Evolutionary conservation across 345 rosid species (phyloP), one percentile per base, ranked within the genome.

Genomic region (Cardamine resedifolia): DNA sequence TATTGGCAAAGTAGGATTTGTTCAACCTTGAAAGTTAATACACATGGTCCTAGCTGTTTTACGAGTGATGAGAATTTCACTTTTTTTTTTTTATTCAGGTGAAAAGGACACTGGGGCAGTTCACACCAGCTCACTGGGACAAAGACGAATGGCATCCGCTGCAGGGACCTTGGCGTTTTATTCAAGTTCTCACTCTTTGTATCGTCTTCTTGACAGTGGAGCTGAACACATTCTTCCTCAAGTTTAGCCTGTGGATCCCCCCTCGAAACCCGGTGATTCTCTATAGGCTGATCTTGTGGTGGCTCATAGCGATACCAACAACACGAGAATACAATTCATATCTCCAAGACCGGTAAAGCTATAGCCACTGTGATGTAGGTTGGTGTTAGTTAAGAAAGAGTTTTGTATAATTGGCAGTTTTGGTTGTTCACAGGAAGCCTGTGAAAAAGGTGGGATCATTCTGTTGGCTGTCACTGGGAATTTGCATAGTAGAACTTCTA

Each of bases 111-210:
- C 38, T 95, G 49, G 96, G 94, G 64, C 98, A 95, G 68, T 95
- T 95, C 72, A 95, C 99, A 55, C 99, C 99, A 60, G 98, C 99
- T 23, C 97, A 90, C 11, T 95, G 98, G 98, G 98, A 95, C 69
- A 95, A 88, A 83, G 98, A 95, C 74, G 99, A 95, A 74, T 91
- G 99, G 99, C 97, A 88, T 63, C 99, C 99, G 1, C 68, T 95
- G 71, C 98, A 88, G 70, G 98, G 92, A 48, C 99, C 99, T 53
- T 87, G 96, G 98, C 94, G 99, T 16, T 95, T 95, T 65, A 83
- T 91, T 64, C 99, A 95, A 91, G 96, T 91, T 57, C 90, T 95
- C 41, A 86, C 79, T 58, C 99, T 95, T 21, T 90, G 98, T 79
- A 78, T 95, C 6, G 77, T 90, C 56, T 91, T 95, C 79, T 75